These are phyloP conservation scores for Rhizopus delemar DNA, from an alignment of 371 early-diverging fungal genomes.

Conservation along the genomic window DNA sequence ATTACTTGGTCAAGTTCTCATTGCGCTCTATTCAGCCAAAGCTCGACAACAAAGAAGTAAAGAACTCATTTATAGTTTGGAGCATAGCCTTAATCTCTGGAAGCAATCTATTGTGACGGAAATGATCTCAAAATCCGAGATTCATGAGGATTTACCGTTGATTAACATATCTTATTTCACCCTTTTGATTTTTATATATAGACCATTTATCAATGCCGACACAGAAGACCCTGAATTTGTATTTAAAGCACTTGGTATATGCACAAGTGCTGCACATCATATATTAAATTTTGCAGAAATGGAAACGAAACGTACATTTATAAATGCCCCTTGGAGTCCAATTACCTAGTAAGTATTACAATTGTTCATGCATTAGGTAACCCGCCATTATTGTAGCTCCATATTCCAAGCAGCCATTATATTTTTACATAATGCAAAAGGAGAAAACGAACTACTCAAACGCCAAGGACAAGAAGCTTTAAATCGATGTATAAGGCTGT, in stretches of 20 bases:
- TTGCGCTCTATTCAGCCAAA: conserved; percentile 32
- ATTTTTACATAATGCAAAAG: conserved; percentile 42
- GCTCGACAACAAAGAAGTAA: conserved; percentile 19
- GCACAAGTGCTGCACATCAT: conserved; percentile 35
- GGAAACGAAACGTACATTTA: conserved; percentile 14
- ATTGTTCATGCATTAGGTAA: too few species aligned
- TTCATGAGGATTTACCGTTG: conserved; percentile 2
- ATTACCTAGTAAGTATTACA: conserved; percentile 29
- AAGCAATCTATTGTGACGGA: conserved; percentile 25
- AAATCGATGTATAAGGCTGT: conserved; percentile 23
- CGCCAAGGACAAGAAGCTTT: conserved; percentile 28
- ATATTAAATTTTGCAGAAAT: conserved; percentile 24
- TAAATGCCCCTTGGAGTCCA: conserved; percentile 41
- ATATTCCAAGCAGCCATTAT: conserved; percentile 45
- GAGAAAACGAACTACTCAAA: conserved; percentile 27
- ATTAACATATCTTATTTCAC: conserved; percentile 17
- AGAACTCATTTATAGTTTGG: conserved; percentile 28
- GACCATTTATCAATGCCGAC: conserved; percentile 20
- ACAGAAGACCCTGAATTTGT: conserved; percentile 22
- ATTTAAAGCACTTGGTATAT: conserved; percentile 32
- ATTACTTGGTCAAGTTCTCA: conserved; percentile 35
- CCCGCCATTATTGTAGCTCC: conserved; percentile 16
- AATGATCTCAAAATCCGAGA: conserved; percentile 3
- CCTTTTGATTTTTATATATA: conserved; percentile 16
- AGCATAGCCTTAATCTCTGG: conserved; percentile 36